Evolutionary conservation across 225 moss, liverwort and hornwort species (phyloP).

Genomic region (Polytrichum formosum): DNA sequence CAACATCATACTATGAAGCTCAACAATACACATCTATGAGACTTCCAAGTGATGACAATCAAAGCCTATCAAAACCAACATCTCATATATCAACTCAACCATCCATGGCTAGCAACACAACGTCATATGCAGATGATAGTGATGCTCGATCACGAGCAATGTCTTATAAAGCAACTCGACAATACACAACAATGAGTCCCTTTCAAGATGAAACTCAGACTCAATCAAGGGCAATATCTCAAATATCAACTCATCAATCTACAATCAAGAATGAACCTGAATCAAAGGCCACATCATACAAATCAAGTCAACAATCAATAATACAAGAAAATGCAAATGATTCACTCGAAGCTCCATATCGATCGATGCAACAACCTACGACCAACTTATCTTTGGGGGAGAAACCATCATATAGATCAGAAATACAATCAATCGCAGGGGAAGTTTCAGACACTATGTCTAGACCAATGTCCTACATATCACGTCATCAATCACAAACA

Average conservation of each 20-base stretch:
- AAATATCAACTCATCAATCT: background rate
- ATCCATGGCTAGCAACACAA: background rate
- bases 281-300: background rate
- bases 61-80: background rate
- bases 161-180: slow-evolving; percentile 6
- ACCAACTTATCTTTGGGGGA: too few relatives aligned
- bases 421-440: too few relatives aligned
- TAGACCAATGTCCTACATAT: too few relatives aligned
- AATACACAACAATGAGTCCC: background rate
- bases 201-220: background rate
- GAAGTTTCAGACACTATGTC: too few relatives aligned
- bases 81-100: background rate
- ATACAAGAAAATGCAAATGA: too few relatives aligned
- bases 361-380: too few relatives aligned
- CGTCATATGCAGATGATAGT: background rate
- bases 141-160: background rate
- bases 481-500: too few relatives aligned
- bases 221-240: background rate
- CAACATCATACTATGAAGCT: background rate
- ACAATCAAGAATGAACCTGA: background rate
- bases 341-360: too few relatives aligned
- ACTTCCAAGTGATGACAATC: background rate
- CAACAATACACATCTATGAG: background rate
- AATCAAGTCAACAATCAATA: background rate
- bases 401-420: too few relatives aligned